Base-by-base conservation (phyloP, 108 stramenopile genomes). In the Conticribra weissflogii region DNA sequence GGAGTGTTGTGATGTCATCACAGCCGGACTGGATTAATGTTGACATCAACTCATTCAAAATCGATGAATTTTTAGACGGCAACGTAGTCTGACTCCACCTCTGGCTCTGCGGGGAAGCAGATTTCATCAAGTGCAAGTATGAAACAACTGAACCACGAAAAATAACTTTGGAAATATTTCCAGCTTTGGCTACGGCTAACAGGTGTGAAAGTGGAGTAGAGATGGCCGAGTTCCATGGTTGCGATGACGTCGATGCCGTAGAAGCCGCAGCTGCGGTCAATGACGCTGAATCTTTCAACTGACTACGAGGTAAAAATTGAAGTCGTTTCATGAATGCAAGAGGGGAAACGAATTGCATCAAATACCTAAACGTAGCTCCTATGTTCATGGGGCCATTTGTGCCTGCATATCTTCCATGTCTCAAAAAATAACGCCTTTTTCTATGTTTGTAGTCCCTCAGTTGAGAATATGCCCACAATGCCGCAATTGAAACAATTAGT, bases 81-180 rank as follows among this genome's bases (percentile, higher is more conserved):
- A 92, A 64, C 30, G 71, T 50, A 3, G 91, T 82, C 55, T 72
- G 63, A 33, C 86, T 92, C 91, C 88, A 92, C 48, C 58, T 61
- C 46, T 63, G 75, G 23, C 66, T 56, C 47, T 36, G 0, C 15
- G 23, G 45, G 16, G 68, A 30, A 24, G 55, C 29, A 8, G 56
- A 57, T 51, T 24, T 31, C 5, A 54, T 27, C 30, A 54, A 56
- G 41, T 69, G 76, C 19, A 69, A 52, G 47, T 77, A 77, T 15
- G 62, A 29, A 47, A 77, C 18, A 2, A 52, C 30, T 3, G 75
- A 69, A 36, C 68, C 76, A 49, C 68, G 76, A 32, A 77, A 28
- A 34, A 77, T 49, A 3, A 77, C 68, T 58, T 59, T 77, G 25
- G 62, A 58, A 32, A 77, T 34, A 23, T 45, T 50, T 44, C 76